Evolutionary conservation across 495 filamentous ascomycete species (phyloP).

Genomic region (Xylaria grammica): DNA sequence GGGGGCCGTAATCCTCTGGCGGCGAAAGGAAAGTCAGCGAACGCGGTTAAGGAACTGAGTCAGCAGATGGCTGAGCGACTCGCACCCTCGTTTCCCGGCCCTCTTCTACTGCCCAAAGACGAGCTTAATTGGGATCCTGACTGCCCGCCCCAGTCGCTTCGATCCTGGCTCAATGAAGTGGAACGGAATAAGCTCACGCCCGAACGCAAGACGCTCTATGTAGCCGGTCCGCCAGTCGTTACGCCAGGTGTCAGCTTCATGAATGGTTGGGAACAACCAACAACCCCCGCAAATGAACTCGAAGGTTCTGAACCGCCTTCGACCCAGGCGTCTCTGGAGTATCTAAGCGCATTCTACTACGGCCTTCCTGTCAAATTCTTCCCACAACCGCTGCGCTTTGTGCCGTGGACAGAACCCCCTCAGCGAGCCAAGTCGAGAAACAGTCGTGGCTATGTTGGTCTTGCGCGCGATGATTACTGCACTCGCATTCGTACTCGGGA

Average conservation of each 20-base stretch:
- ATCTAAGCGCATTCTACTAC: slow-evolving; percentile 67
- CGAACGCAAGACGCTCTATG: slow-evolving; percentile 57
- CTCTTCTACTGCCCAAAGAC: slow-evolving; percentile 65
- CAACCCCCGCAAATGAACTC: background rate
- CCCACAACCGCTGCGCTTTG: slow-evolving; percentile 44
- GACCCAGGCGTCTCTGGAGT: slow-evolving; percentile 50
- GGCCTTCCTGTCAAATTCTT: slow-evolving; percentile 58
- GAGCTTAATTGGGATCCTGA: slow-evolving; percentile 61
- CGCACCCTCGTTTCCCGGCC: slow-evolving; percentile 58
- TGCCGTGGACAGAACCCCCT: slow-evolving; percentile 48
- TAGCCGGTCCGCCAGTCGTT: slow-evolving; percentile 52
- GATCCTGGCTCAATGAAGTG: slow-evolving; percentile 56
- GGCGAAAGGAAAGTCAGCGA: background rate
- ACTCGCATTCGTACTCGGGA: slow-evolving; percentile 61
- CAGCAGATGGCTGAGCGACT: slow-evolving; percentile 21
- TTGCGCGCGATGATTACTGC: slow-evolving; percentile 39
- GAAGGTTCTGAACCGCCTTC: slow-evolving; percentile 23
- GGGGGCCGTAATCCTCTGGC: slow-evolving; percentile 32
- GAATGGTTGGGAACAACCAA: slow-evolving; percentile 43
- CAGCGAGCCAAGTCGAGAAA: slow-evolving; percentile 20
- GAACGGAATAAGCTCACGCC: slow-evolving; percentile 59
- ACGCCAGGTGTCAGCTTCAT: slow-evolving; percentile 40
- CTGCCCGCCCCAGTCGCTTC: slow-evolving; percentile 62
- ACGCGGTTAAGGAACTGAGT: slow-evolving; percentile 13
- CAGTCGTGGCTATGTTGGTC: slow-evolving; percentile 45